Base-by-base conservation (phyloP, 306 rosid species). In the Macrotyloma uniflorum region DNA sequence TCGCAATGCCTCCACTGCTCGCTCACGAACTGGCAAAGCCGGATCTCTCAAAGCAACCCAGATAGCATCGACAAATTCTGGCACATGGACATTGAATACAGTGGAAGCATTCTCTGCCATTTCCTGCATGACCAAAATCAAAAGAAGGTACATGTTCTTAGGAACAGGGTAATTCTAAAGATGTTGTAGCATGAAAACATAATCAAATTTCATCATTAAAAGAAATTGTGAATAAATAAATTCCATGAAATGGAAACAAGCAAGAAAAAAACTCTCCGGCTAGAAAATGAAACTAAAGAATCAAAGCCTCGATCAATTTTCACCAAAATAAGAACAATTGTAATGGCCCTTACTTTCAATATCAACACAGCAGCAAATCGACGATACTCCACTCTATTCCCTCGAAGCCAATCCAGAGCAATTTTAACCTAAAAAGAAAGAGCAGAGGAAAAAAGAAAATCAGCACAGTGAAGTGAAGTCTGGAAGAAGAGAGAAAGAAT, bases 41-140 rank as follows among this genome's bases (percentile, higher is more conserved):
- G 93, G 98, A 87, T 95, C 99, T 79, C 99, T 90, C 87, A 95
- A 78, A 71, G 99, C 97, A 87, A 91, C 97, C 99, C 99, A 95
- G 16, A 95, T 95, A 64, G 96, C 97, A 24, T 95, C 98, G n/a
- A 95, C 94, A 87, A 95, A 95, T 79, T 93, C 99, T 35, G 98
- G 89, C 36, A 95, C 99, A 68, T 95, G 99, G 59, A 95, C 99
- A 89, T 95, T 93, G 82, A 95, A 95, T 26, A 92, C 93, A 5
- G 99, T 91, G 11, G 99, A 95, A 86, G 98, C 99, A 84, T 93
- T 91, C 87, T 95, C 99, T 20, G 99, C 99, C 99, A 95, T 95
- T 88, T 95, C 99, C 99, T 95, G 77, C 82, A 55, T 47, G 75
- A 51, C 38, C 77, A 85, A 68, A 80, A 82, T 24, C 40, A 70